Conservation (phyloP, 768 basidiomycete species). For the Tulasnella sp. region DNA sequence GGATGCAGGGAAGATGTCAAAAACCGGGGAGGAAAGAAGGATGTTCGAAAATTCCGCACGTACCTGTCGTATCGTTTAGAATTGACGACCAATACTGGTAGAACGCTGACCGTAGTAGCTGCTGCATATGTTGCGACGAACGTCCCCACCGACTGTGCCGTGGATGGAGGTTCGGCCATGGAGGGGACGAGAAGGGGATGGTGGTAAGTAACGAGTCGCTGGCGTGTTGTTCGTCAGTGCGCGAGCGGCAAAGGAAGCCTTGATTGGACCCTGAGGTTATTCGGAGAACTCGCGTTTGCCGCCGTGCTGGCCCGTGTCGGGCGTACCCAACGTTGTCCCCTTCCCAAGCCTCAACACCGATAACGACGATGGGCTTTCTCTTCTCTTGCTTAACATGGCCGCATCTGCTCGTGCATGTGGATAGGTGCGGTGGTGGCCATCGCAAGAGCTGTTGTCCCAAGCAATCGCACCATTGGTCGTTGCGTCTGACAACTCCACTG, state of each 20-base stretch:
- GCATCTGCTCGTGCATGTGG: not conserved
- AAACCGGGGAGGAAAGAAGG: not conserved
- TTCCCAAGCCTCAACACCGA: not conserved
- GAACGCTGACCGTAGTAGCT: not conserved
- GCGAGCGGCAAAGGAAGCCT: not conserved
- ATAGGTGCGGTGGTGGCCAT: not conserved
- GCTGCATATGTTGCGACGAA: slow-evolving; percentile 6
- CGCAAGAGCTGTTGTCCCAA: not conserved
- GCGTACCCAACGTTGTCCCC: not conserved
- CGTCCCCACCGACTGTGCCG: slow-evolving; percentile 10
- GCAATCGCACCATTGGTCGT: not conserved
- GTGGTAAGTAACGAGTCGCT: not conserved
- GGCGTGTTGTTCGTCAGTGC: not conserved
- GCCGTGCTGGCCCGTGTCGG: not conserved
- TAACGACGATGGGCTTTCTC: not conserved
- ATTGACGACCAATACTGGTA: not conserved
- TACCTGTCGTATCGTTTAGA: not conserved
- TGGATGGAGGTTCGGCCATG: not conserved
- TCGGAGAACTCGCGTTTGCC: slow-evolving; percentile 14
- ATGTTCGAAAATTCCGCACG: not conserved
- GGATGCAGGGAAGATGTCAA: not conserved
- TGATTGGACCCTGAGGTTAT: slow-evolving; percentile 2
- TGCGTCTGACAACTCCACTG: not conserved
- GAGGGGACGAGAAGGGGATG: not conserved
- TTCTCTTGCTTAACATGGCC: not conserved